Percentiles rank a stretch among this genome's conserved stretches.
Conservation (phyloP, 768 basidiomycete species). For the Phanerochaete carnosa region DNA sequence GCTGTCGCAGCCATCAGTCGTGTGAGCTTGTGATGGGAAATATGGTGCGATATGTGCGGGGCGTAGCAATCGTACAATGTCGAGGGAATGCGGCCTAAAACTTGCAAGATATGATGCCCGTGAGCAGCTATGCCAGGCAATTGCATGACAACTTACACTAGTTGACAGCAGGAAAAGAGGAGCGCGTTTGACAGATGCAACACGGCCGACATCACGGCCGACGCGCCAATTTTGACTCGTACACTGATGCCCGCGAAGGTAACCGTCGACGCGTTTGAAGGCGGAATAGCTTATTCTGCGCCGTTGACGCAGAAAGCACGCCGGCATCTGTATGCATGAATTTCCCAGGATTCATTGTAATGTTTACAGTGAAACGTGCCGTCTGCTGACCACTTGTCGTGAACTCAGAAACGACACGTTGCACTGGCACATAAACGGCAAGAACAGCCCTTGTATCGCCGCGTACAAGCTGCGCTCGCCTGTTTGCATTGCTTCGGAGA, state of each 20-base stretch:
- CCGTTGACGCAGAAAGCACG: not conserved
- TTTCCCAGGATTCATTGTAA: not conserved
- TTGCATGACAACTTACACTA: not conserved
- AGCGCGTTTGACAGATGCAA: not conserved
- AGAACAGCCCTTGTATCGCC: not conserved
- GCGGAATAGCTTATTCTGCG: not conserved
- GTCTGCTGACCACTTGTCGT: too few species aligned
- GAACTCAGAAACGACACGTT: too few species aligned
- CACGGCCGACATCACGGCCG: not conserved
- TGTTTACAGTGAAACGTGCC: not conserved
- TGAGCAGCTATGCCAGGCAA: not conserved
- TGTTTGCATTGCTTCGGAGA: not conserved
- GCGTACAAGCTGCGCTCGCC: not conserved
- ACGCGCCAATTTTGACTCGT: too few species aligned
- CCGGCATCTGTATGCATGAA: not conserved
- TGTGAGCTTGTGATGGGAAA: too few species aligned
- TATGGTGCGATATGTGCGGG: not conserved
- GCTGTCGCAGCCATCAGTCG: not conserved
- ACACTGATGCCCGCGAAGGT: too few species aligned
- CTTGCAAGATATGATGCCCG: not conserved
- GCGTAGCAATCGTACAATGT: not conserved
- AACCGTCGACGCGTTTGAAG: too few species aligned
- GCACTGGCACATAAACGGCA: not conserved
- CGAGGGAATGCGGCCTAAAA: too few species aligned
- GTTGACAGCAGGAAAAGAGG: not conserved